These are phyloP conservation scores for Rhexocercosporidium sp. DNA, from an alignment of 2,329 filamentous ascomycete species.

Conservation along the genomic window DNA sequence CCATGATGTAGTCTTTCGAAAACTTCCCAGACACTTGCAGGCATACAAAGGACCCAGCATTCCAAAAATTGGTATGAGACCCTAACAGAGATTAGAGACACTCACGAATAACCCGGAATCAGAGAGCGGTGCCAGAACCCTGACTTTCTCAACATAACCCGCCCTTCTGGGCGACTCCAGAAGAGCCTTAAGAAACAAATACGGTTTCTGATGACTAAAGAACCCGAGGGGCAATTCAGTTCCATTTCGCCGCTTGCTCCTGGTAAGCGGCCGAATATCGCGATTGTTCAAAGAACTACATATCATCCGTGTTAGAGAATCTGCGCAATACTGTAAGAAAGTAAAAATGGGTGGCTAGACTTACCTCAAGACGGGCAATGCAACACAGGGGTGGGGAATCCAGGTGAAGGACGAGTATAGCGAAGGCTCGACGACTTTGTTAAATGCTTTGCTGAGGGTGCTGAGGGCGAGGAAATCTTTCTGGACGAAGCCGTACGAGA, in stretches of 20 bases:
- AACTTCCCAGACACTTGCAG: neutral
- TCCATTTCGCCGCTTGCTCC: neutral
- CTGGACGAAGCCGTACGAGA: neutral
- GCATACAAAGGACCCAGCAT: neutral
- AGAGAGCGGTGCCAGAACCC: neutral
- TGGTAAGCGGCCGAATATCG: neutral
- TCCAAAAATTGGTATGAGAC: neutral
- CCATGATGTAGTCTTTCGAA: neutral
- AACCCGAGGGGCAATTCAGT: neutral
- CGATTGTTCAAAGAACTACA: neutral
- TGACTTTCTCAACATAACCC: constrained; percentile 11
- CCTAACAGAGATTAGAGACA: neutral
- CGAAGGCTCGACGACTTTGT: constrained; percentile 10
- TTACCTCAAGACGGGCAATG: neutral
- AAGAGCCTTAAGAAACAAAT: constrained; percentile 19
- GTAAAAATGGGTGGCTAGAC: neutral
- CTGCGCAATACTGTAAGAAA: too few species aligned
- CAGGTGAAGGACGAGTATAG: constrained; percentile 21
- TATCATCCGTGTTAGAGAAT: neutral
- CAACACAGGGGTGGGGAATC: constrained; percentile 7
- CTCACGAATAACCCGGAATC: constrained; percentile 15
- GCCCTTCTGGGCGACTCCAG: constrained; percentile 14
- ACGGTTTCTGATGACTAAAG: constrained; percentile 15
- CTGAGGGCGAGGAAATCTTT: neutral
- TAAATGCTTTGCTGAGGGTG: neutral